A percentile compares a stretch with the other conserved stretches of the same genome.
Conservation (phyloP, 2,329 filamentous ascomycete genomes). For the Huntiella decipiens region DNA sequence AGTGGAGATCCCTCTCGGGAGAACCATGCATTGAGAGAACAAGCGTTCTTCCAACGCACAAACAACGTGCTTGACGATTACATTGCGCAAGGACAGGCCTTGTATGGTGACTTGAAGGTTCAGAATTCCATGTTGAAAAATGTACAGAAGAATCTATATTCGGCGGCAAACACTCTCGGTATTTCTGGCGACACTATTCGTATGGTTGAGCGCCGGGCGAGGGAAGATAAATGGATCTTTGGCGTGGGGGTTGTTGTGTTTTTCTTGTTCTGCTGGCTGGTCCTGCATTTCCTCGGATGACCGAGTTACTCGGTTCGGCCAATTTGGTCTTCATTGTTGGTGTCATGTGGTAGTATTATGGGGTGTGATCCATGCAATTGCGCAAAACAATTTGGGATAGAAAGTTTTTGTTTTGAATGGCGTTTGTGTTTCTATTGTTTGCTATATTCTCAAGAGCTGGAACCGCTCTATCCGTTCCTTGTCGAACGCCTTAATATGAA, state of each 20-base stretch:
- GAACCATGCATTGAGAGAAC: slow-evolving; percentile 69
- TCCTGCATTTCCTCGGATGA: slow-evolving; percentile 66
- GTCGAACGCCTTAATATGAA: background rate
- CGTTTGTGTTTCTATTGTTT: slow-evolving; percentile 4
- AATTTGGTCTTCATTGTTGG: slow-evolving; percentile 8
- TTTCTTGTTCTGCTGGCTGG: slow-evolving; percentile 79
- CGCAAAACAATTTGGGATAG: slow-evolving; percentile 2
- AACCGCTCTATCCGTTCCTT: background rate
- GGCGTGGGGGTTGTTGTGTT: slow-evolving; percentile 72
- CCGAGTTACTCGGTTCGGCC: background rate
- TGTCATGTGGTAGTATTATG: slow-evolving; percentile 10
- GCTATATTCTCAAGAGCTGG: background rate
- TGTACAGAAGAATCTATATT: slow-evolving; percentile 79
- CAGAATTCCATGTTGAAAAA: slow-evolving; percentile 91
- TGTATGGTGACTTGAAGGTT: slow-evolving; percentile 70
- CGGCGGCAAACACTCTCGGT: slow-evolving; percentile 80
- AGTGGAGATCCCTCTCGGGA: slow-evolving; percentile 52
- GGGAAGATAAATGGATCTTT: slow-evolving; percentile 97
- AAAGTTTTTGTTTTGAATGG: slow-evolving; percentile 10
- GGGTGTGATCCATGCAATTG: slow-evolving; percentile 5
- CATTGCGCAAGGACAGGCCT: slow-evolving; percentile 73
- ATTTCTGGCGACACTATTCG: slow-evolving; percentile 91
- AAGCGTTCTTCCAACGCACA: slow-evolving; percentile 67
- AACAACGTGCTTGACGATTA: slow-evolving; percentile 85
- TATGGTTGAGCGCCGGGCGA: slow-evolving; percentile 81